Conservation (phyloP, 163 green algal genomes). For the Prototheca stagnorum region DNA sequence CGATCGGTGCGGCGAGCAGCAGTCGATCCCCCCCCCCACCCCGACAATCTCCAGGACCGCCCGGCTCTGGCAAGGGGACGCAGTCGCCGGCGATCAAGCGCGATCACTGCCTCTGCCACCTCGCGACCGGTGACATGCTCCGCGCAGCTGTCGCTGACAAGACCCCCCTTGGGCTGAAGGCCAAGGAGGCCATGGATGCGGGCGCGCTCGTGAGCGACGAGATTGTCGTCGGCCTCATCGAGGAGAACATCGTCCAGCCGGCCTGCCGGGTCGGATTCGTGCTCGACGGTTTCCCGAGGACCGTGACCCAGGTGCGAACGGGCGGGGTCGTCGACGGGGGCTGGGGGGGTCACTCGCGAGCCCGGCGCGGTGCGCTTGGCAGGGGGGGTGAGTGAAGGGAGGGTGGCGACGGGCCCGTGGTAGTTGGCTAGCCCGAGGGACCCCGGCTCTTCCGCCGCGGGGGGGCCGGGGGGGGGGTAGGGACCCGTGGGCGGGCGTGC, state of each 20-base stretch:
- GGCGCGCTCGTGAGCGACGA: slow-evolving; percentile 89
- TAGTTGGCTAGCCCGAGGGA: too few species aligned
- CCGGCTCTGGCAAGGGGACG: slow-evolving; percentile 91
- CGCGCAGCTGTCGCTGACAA: slow-evolving; percentile 75
- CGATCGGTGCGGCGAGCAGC: not conserved
- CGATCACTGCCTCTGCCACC: slow-evolving; percentile 93
- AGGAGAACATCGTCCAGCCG: slow-evolving; percentile 70
- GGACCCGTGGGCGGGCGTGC: too few species aligned
- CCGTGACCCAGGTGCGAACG: slow-evolving; percentile 45
- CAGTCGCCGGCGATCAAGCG: slow-evolving; percentile 89
- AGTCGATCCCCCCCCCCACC: not conserved
- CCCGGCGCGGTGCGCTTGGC: too few species aligned
- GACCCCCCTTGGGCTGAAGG: slow-evolving; percentile 70
- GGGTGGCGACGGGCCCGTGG: too few species aligned
- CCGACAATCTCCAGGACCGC: slow-evolving; percentile 44
- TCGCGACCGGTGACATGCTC: slow-evolving; percentile 95
- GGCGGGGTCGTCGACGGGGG: too few species aligned
- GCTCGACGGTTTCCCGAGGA: slow-evolving; percentile 93
- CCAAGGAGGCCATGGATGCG: slow-evolving; percentile 88
- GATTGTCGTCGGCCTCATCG: slow-evolving; percentile 93
- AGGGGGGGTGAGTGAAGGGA: not conserved
- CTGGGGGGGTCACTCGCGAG: not conserved
- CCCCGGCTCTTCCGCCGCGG: too few species aligned
- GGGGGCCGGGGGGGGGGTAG: too few species aligned
- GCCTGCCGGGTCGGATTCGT: slow-evolving; percentile 89